These are phyloP conservation scores for Pseudogymnoascus sp. DNA, from an alignment of 2,329 filamentous ascomycete genomes.

Conservation along the genomic window DNA sequence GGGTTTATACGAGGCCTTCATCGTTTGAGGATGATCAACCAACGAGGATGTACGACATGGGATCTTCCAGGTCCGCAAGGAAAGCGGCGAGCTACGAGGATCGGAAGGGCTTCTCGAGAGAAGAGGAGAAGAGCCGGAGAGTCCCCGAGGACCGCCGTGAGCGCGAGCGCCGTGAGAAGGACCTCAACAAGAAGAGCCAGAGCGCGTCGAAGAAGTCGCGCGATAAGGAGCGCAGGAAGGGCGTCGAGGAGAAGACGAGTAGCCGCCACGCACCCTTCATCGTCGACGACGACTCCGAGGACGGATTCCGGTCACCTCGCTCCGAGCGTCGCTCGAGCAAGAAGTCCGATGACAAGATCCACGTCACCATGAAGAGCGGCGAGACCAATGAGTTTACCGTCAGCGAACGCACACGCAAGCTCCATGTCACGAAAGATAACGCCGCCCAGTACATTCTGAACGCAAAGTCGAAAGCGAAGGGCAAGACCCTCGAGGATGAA, in stretches of 20 bases:
- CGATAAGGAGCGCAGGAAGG: constrained; percentile 34
- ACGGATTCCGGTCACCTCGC: constrained; percentile 10
- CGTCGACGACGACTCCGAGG: constrained; percentile 22
- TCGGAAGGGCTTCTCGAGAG: constrained; percentile 24
- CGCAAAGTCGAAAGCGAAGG: constrained; percentile 11
- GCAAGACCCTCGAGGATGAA: constrained; percentile 11
- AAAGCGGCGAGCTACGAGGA: constrained; percentile 41
- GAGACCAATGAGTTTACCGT: neutral
- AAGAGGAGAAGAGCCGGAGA: constrained; percentile 29
- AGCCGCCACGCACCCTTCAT: constrained; percentile 15
- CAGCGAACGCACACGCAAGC: constrained; percentile 8
- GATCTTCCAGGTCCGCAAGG: constrained; percentile 28
- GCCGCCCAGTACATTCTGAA: constrained; percentile 25
- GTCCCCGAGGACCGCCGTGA: constrained; percentile 26
- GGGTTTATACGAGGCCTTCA: constrained; percentile 12
- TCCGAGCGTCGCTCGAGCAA: constrained; percentile 14
- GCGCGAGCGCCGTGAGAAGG: constrained; percentile 24
- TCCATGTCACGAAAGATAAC: constrained; percentile 19
- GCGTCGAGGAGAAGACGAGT: constrained; percentile 23
- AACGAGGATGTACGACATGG: constrained; percentile 36
- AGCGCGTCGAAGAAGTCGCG: constrained; percentile 26
- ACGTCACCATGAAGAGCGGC: neutral
- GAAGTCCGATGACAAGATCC: constrained; percentile 10
- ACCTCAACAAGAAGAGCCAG: constrained; percentile 23
- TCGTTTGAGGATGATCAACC: constrained; percentile 43